A percentile compares a stretch with the other conserved stretches of the same genome.
These are phyloP conservation scores for Pholiota molesta DNA, from an alignment of 768 basidiomycete species.

Conservation along the genomic window DNA sequence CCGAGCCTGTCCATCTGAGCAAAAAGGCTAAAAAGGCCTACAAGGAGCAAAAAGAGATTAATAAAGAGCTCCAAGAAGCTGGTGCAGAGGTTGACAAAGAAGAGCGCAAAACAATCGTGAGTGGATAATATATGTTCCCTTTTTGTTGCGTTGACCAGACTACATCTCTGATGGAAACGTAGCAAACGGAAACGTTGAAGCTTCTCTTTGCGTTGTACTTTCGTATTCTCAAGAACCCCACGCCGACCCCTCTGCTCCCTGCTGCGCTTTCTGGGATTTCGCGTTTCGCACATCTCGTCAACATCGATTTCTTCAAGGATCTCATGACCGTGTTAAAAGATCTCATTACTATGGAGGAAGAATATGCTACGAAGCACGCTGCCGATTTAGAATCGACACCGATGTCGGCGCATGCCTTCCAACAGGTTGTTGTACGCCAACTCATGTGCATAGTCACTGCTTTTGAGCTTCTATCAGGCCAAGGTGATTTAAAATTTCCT, in stretches of 20 bases:
- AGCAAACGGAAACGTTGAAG: conserved; percentile 99
- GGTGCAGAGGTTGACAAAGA: conserved; percentile 93
- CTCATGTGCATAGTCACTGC: conserved; percentile 92
- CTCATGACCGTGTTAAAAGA: conserved; percentile 84
- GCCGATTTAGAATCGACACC: conserved; percentile 21
- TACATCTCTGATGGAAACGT: conserved; percentile 7
- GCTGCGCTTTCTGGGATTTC: conserved; percentile 91
- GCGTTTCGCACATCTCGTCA: conserved; percentile 94
- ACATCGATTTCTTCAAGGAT: conserved; percentile 98
- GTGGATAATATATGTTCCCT: conserved; percentile 32
- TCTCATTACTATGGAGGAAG: conserved; percentile 62
- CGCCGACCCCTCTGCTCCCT: conserved; percentile 77
- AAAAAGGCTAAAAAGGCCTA: conserved; percentile 88
- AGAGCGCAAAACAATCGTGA: conserved; percentile 79
- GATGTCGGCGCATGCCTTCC: conserved; percentile 15
- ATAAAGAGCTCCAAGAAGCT: conserved; percentile 91
- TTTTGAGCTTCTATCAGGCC: conserved; percentile 95
- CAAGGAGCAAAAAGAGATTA: conserved; percentile 89
- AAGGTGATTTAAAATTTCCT: conserved; percentile 57
- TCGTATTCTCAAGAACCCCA: conserved; percentile 87
- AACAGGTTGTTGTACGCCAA: conserved; percentile 55
- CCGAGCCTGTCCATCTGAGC: conserved; percentile 76
- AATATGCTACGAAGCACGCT: conserved; percentile 27
- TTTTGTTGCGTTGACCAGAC: conserved; percentile 4
- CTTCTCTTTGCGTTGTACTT: conserved; percentile 97